Conservation (phyloP, 1,284 basidiomycete genomes). For the Irpex sp. region DNA sequence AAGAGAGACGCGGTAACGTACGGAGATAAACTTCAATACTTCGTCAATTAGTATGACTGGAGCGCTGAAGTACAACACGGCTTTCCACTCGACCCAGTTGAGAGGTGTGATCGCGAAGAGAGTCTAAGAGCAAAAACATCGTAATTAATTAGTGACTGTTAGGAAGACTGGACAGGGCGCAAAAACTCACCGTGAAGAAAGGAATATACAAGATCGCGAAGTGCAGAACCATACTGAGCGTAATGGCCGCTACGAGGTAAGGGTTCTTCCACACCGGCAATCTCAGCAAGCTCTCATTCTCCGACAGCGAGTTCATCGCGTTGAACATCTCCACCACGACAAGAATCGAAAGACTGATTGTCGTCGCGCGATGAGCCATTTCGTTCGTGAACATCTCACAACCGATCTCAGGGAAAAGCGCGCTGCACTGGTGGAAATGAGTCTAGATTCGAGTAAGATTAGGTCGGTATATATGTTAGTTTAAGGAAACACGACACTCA, state of each 20-base stretch:
- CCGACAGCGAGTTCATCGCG: conserved; percentile 97
- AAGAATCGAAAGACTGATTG: conserved; percentile 91
- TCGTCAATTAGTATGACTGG: conserved; percentile 93
- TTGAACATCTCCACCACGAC: conserved; percentile 99
- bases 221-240: conserved; percentile 88
- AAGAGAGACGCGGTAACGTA: conserved; percentile 30
- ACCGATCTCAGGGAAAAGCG: conserved; percentile 81
- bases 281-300: conserved; percentile 88
- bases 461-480: no score
- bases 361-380: conserved; percentile 84
- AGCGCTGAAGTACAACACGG: conserved; percentile 84
- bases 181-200: conserved; percentile 77
- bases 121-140: conserved; percentile 36
- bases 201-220: conserved; percentile 94
- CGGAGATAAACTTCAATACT: conserved; percentile 80
- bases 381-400: conserved; percentile 91
- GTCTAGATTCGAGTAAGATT: conserved; percentile 46
- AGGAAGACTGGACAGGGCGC: neutral
- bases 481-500: conserved; percentile 35
- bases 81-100: conserved; percentile 91
- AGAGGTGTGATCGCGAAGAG: conserved; percentile 90
- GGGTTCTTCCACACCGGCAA: conserved; percentile 93
- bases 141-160: neutral
- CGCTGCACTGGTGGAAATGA: conserved; percentile 88
- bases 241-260: conserved; percentile 85